These are phyloP conservation scores for Physcomitrium patens DNA, from an alignment of 225 moss, liverwort and hornwort species.

Conservation along the genomic window DNA sequence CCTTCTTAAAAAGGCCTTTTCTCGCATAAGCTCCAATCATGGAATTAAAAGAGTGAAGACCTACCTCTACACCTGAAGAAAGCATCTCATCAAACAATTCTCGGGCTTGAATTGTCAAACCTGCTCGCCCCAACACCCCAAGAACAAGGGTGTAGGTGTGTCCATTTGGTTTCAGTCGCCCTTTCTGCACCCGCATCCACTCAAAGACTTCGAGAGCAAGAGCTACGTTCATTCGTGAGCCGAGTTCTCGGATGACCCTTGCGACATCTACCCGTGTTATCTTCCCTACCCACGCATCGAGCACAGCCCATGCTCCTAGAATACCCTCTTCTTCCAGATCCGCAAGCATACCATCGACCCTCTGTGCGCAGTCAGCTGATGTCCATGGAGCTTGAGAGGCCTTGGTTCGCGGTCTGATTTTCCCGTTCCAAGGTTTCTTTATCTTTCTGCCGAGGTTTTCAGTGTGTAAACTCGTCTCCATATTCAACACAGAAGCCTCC, in stretches of 20 bases:
- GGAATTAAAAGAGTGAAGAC: conserved; percentile 77
- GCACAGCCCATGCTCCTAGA: conserved; percentile 54
- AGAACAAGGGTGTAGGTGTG: conserved; percentile 74
- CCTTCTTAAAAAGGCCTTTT: conserved; percentile 71
- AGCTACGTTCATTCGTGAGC: conserved; percentile 39
- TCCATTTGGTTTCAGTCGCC: conserved; percentile 78
- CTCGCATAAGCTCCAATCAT: conserved; percentile 85
- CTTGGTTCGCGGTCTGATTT: conserved; percentile 39
- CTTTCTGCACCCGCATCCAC: conserved; percentile 90
- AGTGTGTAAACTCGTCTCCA: conserved; percentile 33
- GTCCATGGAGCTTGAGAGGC: conserved; percentile 57
- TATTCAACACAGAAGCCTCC: conserved; percentile 26
- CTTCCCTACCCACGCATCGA: conserved; percentile 84
- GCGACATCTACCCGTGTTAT: conserved; percentile 81
- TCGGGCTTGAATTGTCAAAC: conserved; percentile 69
- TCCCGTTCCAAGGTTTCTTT: conserved; percentile 57
- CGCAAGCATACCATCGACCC: conserved; percentile 56
- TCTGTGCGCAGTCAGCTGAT: conserved; percentile 59
- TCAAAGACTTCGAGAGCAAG: conserved; percentile 73
- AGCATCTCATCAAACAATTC: conserved; percentile 67
- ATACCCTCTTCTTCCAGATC: conserved; percentile 55
- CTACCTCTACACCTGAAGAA: conserved; percentile 39
- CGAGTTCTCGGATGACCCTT: conserved; percentile 77
- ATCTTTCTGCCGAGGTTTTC: conserved; percentile 31
- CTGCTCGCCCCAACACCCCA: conserved; percentile 78